A percentile compares a stretch with the other conserved stretches of the same genome.
phyloP scores from a whole-genome alignment of 805 yeast species.

The Ogataea methanolica region DNA sequence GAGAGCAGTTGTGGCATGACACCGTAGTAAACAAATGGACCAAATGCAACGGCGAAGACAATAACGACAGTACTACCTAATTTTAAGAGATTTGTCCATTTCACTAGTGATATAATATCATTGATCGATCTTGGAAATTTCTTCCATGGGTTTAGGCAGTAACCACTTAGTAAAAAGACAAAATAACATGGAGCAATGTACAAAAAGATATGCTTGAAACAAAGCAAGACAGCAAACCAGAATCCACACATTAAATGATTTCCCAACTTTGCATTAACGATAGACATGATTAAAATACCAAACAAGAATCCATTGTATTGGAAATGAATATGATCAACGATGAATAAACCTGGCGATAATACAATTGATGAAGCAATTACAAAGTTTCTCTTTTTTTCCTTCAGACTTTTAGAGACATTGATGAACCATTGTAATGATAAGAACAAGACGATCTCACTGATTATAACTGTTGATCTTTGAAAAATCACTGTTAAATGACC shows the following conservation, averaged over 20 bases:
- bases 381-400: constrained; percentile 47
- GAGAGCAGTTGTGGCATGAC: constrained; percentile 60
- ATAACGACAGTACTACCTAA: constrained; percentile 59
- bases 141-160: constrained; percentile 46
- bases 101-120: constrained; percentile 23
- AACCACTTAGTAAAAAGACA: constrained; percentile 67
- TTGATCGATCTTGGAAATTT: constrained; percentile 20
- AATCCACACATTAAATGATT: constrained; percentile 57
- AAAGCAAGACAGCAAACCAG: constrained; percentile 70
- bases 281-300: constrained; percentile 71
- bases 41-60: constrained; percentile 67
- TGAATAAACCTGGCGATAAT: constrained; percentile 83
- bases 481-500: constrained; percentile 77
- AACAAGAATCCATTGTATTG: constrained; percentile 95
- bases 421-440: constrained; percentile 69
- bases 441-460: constrained; percentile 69
- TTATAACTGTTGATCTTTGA: constrained; percentile 77
- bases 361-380: constrained; percentile 80
- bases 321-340: constrained; percentile 94
- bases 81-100: constrained; percentile 56
- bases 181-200: constrained; percentile 94
- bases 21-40: constrained; percentile 63
- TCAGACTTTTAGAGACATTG: constrained; percentile 35
- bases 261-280: constrained; percentile 62
- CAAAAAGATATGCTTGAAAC: constrained; percentile 91